These are phyloP conservation scores for Oenanthe javanica DNA, from an alignment of 140 eudicot species.

Conservation along the genomic window DNA sequence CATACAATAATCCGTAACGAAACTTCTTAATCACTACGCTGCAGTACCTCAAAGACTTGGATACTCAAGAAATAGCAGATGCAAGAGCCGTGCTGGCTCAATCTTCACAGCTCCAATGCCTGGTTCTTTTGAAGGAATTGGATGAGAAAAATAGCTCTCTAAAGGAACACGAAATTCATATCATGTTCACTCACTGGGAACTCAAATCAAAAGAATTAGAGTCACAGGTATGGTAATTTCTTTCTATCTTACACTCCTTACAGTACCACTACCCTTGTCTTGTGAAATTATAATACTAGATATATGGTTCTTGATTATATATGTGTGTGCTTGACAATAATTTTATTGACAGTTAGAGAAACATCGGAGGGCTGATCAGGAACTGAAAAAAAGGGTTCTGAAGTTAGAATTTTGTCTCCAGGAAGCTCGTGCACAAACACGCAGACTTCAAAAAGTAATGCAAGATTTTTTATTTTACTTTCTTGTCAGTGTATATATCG, in stretches of 20 bases:
- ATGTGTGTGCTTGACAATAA: not conserved
- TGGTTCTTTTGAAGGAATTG: slow-evolving; percentile 56
- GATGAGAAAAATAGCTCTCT: slow-evolving; percentile 64
- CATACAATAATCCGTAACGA: not conserved
- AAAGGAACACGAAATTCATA: slow-evolving; percentile 68
- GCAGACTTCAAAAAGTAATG: slow-evolving; percentile 87
- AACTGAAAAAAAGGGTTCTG: slow-evolving; percentile 76
- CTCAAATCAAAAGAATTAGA: slow-evolving; percentile 76
- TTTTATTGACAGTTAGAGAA: slow-evolving; percentile 71
- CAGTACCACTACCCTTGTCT: not conserved
- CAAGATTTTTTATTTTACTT: not conserved
- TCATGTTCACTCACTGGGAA: slow-evolving; percentile 90
- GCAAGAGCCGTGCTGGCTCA: slow-evolving; percentile 82
- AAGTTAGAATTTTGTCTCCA: slow-evolving; percentile 97
- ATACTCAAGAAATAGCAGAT: slow-evolving; percentile 79
- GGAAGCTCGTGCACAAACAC: slow-evolving; percentile 94
- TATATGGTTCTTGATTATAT: not conserved
- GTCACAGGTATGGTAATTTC: slow-evolving; percentile 49
- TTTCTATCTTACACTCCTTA: not conserved
- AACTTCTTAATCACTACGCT: not conserved
- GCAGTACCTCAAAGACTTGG: slow-evolving; percentile 76
- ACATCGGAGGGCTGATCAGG: slow-evolving; percentile 86
- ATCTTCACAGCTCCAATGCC: slow-evolving; percentile 78
- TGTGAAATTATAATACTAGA: not conserved
- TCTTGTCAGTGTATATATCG: not conserved